These are phyloP conservation scores for Psidium friedrichsthalianum DNA, from an alignment of 345 rosid genomes.

Conservation along the genomic window DNA sequence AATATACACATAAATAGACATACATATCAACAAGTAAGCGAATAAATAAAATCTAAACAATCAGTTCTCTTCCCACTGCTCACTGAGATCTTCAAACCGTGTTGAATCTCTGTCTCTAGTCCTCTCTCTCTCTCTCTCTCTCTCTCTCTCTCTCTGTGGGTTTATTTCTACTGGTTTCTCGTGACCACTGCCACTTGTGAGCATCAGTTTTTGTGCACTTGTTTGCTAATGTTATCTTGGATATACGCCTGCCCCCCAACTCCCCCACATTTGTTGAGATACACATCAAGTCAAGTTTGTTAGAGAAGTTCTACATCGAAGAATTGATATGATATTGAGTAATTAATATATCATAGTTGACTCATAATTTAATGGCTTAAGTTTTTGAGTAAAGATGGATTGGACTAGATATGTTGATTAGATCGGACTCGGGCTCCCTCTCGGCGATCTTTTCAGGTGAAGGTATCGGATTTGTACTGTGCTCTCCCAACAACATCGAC, in stretches of 20 bases:
- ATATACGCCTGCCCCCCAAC: background rate
- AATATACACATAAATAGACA: background rate
- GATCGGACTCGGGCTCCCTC: too few relatives aligned
- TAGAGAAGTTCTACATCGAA: too few relatives aligned
- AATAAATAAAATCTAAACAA: background rate
- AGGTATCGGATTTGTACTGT: too few relatives aligned
- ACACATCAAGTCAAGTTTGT: too few relatives aligned
- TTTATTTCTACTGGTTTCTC: background rate
- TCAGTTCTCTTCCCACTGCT: background rate
- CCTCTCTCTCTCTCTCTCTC: background rate
- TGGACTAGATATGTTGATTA: too few relatives aligned
- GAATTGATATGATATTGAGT: too few relatives aligned
- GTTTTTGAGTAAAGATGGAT: too few relatives aligned
- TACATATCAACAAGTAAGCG: background rate
- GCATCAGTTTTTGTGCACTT: background rate
- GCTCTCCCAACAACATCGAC: background rate
- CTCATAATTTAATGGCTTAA: too few relatives aligned
- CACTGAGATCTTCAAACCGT: background rate
- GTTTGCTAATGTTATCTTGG: background rate
- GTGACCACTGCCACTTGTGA: background rate
- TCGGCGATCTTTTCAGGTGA: too few relatives aligned
- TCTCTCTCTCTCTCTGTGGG: background rate
- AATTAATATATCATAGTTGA: too few relatives aligned
- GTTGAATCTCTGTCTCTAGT: background rate
- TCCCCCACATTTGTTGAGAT: background rate